A percentile compares a stretch with the other conserved stretches of the same genome.
phyloP scores from a whole-genome alignment of 148 eudicot species.

The Chenopodium formosanum region DNA sequence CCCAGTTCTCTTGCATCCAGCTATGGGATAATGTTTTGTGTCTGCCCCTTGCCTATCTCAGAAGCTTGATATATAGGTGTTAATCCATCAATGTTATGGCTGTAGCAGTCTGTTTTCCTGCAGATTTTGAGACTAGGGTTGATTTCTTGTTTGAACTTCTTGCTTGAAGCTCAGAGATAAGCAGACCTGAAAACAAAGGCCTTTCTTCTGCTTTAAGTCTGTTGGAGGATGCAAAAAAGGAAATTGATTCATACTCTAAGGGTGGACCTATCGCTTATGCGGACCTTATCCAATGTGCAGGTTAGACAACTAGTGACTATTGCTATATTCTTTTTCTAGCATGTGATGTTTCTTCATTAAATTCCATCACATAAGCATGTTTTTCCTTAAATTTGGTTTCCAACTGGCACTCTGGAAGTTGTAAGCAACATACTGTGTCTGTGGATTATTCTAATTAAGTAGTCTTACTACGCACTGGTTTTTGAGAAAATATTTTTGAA shows the following conservation, averaged over 20 bases:
- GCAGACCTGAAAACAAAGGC: constrained; percentile 89
- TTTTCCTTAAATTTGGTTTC: not conserved
- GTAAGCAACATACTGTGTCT: not conserved
- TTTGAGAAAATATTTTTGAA: not conserved
- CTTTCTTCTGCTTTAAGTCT: constrained; percentile 69
- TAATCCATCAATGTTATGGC: not conserved
- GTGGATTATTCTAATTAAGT: not conserved
- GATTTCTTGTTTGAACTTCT: constrained; percentile 35
- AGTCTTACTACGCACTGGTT: not conserved
- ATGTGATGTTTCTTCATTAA: not conserved
- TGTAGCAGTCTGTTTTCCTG: not conserved
- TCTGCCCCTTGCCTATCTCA: not conserved
- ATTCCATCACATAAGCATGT: not conserved
- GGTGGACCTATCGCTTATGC: constrained; percentile 87
- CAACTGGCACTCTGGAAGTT: not conserved
- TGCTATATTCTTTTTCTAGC: not conserved
- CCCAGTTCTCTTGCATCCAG: not conserved
- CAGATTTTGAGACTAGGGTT: constrained; percentile 11
- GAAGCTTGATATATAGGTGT: constrained; percentile 1
- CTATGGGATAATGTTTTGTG: not conserved
- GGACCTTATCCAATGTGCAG: constrained; percentile 88
- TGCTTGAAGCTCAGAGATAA: constrained; percentile 91
- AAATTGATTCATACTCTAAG: constrained; percentile 83
- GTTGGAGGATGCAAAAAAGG: constrained; percentile 80
- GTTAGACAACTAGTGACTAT: constrained; percentile 30